phyloP scores from a whole-genome alignment of 2,329 filamentous ascomycete species.

The Colletotrichum magnum region DNA sequence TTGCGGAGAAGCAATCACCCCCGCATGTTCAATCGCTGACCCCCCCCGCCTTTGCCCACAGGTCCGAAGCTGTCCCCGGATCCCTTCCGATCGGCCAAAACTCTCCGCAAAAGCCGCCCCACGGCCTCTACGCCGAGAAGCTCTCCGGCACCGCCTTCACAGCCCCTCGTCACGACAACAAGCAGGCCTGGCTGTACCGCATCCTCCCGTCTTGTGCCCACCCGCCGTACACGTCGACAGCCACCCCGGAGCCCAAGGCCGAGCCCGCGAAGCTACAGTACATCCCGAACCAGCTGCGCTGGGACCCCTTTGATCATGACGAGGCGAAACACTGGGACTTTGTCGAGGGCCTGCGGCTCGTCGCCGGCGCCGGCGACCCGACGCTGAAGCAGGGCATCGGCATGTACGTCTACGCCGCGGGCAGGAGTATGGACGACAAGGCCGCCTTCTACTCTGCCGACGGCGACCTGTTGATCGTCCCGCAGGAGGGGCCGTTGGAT shows the following conservation, averaged over 20 bases:
- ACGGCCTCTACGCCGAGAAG: constrained; percentile 87
- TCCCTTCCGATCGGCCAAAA: constrained; percentile 83
- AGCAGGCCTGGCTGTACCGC: constrained; percentile 81
- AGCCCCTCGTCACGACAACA: constrained; percentile 76
- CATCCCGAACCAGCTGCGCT: constrained; percentile 85
- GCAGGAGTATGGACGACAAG: constrained; percentile 80
- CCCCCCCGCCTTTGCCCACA: constrained; percentile 49
- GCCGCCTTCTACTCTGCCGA: constrained; percentile 89
- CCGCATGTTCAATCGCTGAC: background rate
- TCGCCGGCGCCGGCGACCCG: constrained; percentile 85
- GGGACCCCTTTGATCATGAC: constrained; percentile 82
- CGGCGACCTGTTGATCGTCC: constrained; percentile 82
- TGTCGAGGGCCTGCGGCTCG: constrained; percentile 73
- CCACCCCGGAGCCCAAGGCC: constrained; percentile 43
- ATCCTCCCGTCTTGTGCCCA: constrained; percentile 76
- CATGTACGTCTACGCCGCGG: constrained; percentile 85
- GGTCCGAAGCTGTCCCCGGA: constrained; percentile 81
- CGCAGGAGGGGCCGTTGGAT: constrained; percentile 81
- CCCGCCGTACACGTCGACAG: constrained; percentile 65
- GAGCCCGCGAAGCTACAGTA: constrained; percentile 70
- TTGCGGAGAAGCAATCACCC: background rate
- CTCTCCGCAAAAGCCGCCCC: constrained; percentile 84
- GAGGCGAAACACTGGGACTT: constrained; percentile 67
- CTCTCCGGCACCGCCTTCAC: constrained; percentile 81
- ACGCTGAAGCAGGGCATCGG: constrained; percentile 84